These are phyloP conservation scores for Candida corydali DNA, from an alignment of 805 yeast species.

Conservation along the genomic window DNA sequence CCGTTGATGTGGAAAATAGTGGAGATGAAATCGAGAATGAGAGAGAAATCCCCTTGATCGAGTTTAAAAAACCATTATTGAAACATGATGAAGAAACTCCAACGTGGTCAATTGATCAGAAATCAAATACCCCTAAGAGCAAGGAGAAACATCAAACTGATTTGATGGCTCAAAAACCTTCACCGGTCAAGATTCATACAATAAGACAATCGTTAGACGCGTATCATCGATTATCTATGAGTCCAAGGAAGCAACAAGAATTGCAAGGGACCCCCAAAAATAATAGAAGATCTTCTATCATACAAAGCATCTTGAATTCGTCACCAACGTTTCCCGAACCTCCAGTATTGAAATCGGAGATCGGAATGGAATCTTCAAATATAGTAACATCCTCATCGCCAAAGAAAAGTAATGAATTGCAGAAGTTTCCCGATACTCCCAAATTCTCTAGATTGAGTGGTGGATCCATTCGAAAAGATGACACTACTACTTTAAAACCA, in stretches of 20 bases:
- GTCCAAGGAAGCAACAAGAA: constrained; percentile 24
- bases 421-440: constrained; percentile 47
- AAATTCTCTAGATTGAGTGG: constrained; percentile 27
- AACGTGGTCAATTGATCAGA: constrained; percentile 31
- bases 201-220: constrained; percentile 28
- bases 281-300: constrained; percentile 28
- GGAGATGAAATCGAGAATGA: constrained; percentile 4
- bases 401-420: constrained; percentile 16
- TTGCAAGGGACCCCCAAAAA: constrained; percentile 17
- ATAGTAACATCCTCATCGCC: neutral
- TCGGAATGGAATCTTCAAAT: constrained; percentile 15
- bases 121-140: constrained; percentile 25
- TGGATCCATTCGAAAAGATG: constrained; percentile 16
- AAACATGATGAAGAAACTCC: constrained; percentile 24
- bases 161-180: constrained; percentile 6
- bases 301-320: constrained; percentile 33
- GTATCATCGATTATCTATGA: constrained; percentile 26
- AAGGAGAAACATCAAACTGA: neutral
- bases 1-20: constrained; percentile 21
- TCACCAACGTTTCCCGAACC: constrained; percentile 44
- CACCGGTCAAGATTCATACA: constrained; percentile 22
- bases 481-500: constrained; percentile 28
- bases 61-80: constrained; percentile 10
- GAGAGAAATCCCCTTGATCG: constrained; percentile 10
- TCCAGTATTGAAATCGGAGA: constrained; percentile 36